phyloP scores from a whole-genome alignment of 2,329 filamentous ascomycete species.

The Xylariaceae sp. region DNA sequence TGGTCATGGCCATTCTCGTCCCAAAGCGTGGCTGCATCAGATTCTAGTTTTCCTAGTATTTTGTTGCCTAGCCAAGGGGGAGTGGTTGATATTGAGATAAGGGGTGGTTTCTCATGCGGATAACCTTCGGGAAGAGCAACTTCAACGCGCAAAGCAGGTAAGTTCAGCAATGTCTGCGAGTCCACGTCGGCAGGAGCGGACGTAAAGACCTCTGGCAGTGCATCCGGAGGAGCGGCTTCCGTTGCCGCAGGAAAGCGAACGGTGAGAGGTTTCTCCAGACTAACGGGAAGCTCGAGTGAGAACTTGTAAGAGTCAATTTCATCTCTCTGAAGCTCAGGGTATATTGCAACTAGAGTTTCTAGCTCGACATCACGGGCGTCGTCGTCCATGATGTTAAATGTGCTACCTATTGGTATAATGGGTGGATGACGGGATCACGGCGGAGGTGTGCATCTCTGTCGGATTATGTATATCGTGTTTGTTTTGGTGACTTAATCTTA shows the following conservation, averaged over 20 bases:
- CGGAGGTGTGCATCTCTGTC: constrained; percentile 18
- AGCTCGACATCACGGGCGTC: constrained; percentile 57
- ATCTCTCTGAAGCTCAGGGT: constrained; percentile 56
- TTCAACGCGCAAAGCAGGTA: constrained; percentile 53
- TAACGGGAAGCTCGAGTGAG: constrained; percentile 55
- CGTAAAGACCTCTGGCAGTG: constrained; percentile 8
- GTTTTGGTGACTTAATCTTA: constrained; percentile 3
- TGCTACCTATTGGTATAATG: constrained; percentile 20
- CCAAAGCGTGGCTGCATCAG: constrained; percentile 53
- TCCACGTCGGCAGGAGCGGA: constrained; percentile 26
- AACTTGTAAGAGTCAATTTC: constrained; percentile 45
- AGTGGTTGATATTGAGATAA: constrained; percentile 46
- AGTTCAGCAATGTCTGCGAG: constrained; percentile 50
- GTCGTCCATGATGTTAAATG: constrained; percentile 30
- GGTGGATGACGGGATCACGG: constrained; percentile 10
- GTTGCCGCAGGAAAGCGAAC: constrained; percentile 53
- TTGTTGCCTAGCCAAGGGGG: constrained; percentile 54
- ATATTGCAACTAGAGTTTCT: constrained; percentile 59
- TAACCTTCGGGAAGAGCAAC: constrained; percentile 57
- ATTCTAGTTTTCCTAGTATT: constrained; percentile 47
- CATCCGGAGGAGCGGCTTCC: constrained; percentile 29
- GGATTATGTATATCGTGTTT: background rate
- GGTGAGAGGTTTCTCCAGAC: constrained; percentile 50
- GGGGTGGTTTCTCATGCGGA: constrained; percentile 49
- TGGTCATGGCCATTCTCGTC: constrained; percentile 57